Evolutionary conservation across 345 rosid species (phyloP).

Genomic region (Eucalyptus fibrosa): DNA sequence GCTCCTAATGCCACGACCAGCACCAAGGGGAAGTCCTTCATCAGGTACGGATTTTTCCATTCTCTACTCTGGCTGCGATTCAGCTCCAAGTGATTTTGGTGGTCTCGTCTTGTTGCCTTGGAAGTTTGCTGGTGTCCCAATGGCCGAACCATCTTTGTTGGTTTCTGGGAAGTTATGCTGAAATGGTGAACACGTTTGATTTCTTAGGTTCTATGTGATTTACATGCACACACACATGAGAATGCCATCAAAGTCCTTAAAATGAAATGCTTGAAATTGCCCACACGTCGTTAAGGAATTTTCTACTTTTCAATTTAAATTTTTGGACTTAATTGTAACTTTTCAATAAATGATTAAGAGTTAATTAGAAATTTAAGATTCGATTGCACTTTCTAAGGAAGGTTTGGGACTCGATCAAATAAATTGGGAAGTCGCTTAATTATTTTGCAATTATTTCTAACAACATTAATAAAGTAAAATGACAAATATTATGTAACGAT

Average conservation of each 20-base stretch:
- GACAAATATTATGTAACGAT: too few species aligned
- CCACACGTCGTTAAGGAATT: background rate
- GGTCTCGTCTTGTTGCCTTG: background rate
- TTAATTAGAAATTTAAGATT: background rate
- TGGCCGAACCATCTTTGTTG: background rate
- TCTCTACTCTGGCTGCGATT: background rate
- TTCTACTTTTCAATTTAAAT: background rate
- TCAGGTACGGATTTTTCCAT: constrained; percentile 30
- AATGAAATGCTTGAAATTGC: too few species aligned
- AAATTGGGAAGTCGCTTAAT: too few species aligned
- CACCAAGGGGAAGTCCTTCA: constrained; percentile 54
- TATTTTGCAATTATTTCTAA: too few species aligned
- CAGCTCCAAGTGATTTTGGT: background rate
- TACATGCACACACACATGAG: background rate
- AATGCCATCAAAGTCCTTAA: background rate
- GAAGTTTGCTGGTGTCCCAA: background rate
- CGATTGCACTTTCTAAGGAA: background rate
- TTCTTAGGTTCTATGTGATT: background rate
- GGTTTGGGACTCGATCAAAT: background rate
- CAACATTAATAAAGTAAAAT: too few species aligned
- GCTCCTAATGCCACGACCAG: background rate
- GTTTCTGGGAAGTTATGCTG: too few species aligned
- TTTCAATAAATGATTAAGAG: too few species aligned
- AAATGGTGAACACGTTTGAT: too few species aligned
- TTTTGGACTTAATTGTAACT: too few species aligned